phyloP scores from a whole-genome alignment of 768 basidiomycete genomes.

The Aureoboletus auriporus region DNA sequence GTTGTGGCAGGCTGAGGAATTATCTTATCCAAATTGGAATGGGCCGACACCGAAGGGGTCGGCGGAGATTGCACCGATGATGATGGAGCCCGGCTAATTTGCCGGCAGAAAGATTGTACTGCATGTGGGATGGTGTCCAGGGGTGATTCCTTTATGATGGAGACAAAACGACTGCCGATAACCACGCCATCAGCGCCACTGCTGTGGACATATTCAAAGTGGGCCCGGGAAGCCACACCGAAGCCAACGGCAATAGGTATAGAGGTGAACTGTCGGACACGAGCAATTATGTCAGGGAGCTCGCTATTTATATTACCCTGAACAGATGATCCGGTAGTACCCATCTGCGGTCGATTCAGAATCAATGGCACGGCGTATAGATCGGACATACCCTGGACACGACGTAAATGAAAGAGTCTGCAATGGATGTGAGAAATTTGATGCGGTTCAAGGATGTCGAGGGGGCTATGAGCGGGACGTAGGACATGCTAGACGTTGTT shows the following conservation, averaged over 20 bases:
- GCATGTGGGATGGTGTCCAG: slow-evolving; percentile 43
- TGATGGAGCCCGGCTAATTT: slow-evolving; percentile 47
- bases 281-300: slow-evolving; percentile 79
- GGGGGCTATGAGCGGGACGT: slow-evolving; percentile 93
- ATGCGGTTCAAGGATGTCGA: slow-evolving; percentile 87
- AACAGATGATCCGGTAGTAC: slow-evolving; percentile 91
- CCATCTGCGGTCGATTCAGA: slow-evolving; percentile 63
- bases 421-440: slow-evolving; percentile 87
- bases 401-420: slow-evolving; percentile 96
- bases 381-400: slow-evolving; percentile 76
- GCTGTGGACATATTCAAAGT: slow-evolving; percentile 81
- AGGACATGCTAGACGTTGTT: slow-evolving; percentile 67
- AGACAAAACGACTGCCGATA: slow-evolving; percentile 83
- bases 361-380: background rate
- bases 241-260: slow-evolving; percentile 95
- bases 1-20: slow-evolving; percentile 33
- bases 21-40: slow-evolving; percentile 6
- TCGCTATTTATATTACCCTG: slow-evolving; percentile 64
- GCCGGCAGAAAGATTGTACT: slow-evolving; percentile 72
- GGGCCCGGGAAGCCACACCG: slow-evolving; percentile 85
- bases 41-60: background rate
- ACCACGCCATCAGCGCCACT: slow-evolving; percentile 96
- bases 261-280: slow-evolving; percentile 73
- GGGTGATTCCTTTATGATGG: slow-evolving; percentile 67
- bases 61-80: slow-evolving; percentile 4